Percentiles rank a stretch among this genome's conserved stretches.
These are phyloP conservation scores for Candida sanyiensis DNA, from an alignment of 805 yeast species.

Conservation along the genomic window DNA sequence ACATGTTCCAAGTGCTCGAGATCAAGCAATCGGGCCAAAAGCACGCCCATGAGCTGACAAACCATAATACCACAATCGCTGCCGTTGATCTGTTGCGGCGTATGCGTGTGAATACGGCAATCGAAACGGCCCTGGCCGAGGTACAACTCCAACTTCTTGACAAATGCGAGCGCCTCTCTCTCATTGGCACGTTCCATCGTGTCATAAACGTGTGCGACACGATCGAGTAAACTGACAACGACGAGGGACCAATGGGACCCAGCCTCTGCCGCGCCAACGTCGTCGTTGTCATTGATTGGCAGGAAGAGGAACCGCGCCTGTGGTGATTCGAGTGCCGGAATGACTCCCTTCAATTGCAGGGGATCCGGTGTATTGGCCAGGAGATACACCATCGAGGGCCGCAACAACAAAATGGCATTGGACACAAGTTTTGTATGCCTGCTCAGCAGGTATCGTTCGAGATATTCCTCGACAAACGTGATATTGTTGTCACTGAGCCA, in stretches of 20 bases:
- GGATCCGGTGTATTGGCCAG: slow-evolving; percentile 50
- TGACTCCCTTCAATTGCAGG: slow-evolving; percentile 34
- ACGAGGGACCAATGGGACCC: slow-evolving; percentile 78
- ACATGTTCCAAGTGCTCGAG: slow-evolving; percentile 23
- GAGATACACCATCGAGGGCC: slow-evolving; percentile 63
- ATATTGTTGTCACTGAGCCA: slow-evolving; percentile 75
- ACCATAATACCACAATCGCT: slow-evolving; percentile 55
- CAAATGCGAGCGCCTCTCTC: slow-evolving; percentile 18
- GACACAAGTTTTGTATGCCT: slow-evolving; percentile 23
- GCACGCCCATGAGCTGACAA: slow-evolving; percentile 30
- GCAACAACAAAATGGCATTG: slow-evolving; percentile 34
- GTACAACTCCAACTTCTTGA: slow-evolving; percentile 22
- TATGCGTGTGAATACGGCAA: slow-evolving; percentile 14
- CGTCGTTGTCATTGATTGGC: slow-evolving; percentile 64
- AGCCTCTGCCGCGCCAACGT: slow-evolving; percentile 50
- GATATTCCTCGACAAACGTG: slow-evolving; percentile 53
- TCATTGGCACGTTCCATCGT: slow-evolving; percentile 33
- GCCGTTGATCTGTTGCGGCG: slow-evolving; percentile 60
- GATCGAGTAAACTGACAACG: slow-evolving; percentile 44
- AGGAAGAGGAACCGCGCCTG: slow-evolving; percentile 48
- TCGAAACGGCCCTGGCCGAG: slow-evolving; percentile 20
- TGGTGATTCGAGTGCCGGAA: slow-evolving; percentile 37
- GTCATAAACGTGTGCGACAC: slow-evolving; percentile 51
- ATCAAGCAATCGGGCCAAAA: slow-evolving; percentile 30
- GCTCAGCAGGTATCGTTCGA: slow-evolving; percentile 33